A percentile compares a stretch with the other conserved stretches of the same genome.
Evolutionary conservation across 108 stramenopile species (phyloP).

Genomic region (Cyclotella atomus): DNA sequence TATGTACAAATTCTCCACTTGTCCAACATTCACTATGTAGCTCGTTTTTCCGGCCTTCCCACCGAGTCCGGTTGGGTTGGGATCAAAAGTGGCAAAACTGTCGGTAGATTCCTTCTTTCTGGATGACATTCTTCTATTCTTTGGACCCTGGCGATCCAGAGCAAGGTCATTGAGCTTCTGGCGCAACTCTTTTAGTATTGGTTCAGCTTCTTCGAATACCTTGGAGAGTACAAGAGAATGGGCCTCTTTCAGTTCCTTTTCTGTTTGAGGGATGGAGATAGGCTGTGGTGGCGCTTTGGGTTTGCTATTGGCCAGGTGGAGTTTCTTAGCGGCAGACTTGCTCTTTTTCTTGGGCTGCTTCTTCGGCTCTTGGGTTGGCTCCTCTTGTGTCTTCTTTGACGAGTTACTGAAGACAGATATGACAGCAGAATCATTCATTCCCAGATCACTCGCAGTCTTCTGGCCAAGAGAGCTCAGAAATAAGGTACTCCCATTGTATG

Average conservation of each 20-base stretch:
- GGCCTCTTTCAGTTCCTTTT: constrained; percentile 1
- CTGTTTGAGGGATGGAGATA: neutral
- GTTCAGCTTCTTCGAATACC: constrained; percentile 18
- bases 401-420: constrained; percentile 8
- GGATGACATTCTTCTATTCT: neutral
- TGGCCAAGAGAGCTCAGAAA: constrained; percentile 25
- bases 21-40: constrained; percentile 14
- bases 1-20: constrained; percentile 21
- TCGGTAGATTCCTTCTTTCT: neutral
- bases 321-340: neutral
- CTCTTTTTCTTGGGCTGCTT: neutral
- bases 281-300: neutral
- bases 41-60: constrained; percentile 21
- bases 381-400: neutral
- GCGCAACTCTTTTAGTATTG: constrained; percentile 8
- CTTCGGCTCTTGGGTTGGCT: neutral
- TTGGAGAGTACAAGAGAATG: constrained; percentile 18
- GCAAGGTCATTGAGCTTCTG: constrained; percentile 13
- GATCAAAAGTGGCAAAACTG: constrained; percentile 1
- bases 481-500: constrained; percentile 7
- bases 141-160: constrained; percentile 5
- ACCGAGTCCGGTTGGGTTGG: neutral
- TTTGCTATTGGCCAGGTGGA: neutral
- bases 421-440: neutral
- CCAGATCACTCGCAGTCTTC: constrained; percentile 15